These are phyloP conservation scores for Entomortierella parvispora DNA, from an alignment of 192 early-diverging fungal species.

Conservation along the genomic window DNA sequence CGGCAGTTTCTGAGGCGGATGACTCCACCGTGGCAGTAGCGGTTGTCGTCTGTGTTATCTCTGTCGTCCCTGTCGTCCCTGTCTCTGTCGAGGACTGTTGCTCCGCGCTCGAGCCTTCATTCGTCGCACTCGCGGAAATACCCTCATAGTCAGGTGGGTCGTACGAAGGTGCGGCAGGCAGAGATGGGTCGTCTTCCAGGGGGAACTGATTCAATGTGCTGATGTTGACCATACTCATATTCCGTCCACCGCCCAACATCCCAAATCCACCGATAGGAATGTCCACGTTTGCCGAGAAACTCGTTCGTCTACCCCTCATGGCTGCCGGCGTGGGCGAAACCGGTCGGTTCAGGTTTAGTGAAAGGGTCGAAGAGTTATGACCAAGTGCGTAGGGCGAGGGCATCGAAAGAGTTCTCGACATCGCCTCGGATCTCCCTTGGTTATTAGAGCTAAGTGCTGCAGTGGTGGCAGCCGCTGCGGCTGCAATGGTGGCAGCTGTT, in stretches of 20 bases:
- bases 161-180: slow-evolving; percentile 41
- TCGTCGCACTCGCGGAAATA: slow-evolving; percentile 1
- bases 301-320: slow-evolving; percentile 31
- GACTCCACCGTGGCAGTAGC: neutral
- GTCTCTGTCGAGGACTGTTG: slow-evolving; percentile 20
- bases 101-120: slow-evolving; percentile 4
- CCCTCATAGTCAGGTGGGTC: slow-evolving; percentile 45
- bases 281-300: slow-evolving; percentile 50
- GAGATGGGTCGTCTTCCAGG: slow-evolving; percentile 21
- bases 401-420: slow-evolving; percentile 42
- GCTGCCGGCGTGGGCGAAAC: slow-evolving; percentile 26
- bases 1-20: neutral
- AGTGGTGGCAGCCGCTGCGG: slow-evolving; percentile 14
- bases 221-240: slow-evolving; percentile 51
- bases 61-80: neutral
- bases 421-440: slow-evolving; percentile 7
- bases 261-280: slow-evolving; percentile 18
- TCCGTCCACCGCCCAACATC: slow-evolving; percentile 6
- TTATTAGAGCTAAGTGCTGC: slow-evolving; percentile 14
- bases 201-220: slow-evolving; percentile 23
- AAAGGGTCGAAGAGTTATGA: slow-evolving; percentile 27
- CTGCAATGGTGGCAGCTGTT: slow-evolving; percentile 20
- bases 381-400: slow-evolving; percentile 23
- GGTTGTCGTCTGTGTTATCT: neutral
- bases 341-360: slow-evolving; percentile 6